A percentile compares a stretch with the other conserved stretches of the same genome.
phyloP scores from a whole-genome alignment of 1,284 basidiomycete genomes.

The Tetrapyrgos nigripes region DNA sequence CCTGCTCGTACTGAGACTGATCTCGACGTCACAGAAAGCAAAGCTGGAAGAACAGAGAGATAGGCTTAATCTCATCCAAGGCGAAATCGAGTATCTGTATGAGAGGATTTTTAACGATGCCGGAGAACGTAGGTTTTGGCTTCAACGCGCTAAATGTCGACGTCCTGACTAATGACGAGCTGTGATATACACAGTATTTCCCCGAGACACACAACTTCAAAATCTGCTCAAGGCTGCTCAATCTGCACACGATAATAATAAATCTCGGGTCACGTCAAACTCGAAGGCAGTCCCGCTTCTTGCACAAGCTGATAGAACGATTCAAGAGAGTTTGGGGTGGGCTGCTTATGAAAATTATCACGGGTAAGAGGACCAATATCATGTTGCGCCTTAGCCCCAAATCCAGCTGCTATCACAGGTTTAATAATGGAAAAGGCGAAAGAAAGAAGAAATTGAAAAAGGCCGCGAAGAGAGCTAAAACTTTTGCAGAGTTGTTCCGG shows the following conservation, averaged over 20 bases:
- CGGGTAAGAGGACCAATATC: slow-evolving; percentile 37
- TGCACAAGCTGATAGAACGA: slow-evolving; percentile 35
- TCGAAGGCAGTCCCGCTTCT: slow-evolving; percentile 44
- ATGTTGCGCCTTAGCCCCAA: slow-evolving; percentile 18
- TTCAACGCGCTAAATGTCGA: neutral
- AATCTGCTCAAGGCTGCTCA: slow-evolving; percentile 20
- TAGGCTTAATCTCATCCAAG: slow-evolving; percentile 33
- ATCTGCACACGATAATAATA: slow-evolving; percentile 38
- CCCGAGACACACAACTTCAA: slow-evolving; percentile 20
- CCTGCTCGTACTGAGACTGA: neutral
- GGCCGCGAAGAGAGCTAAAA: slow-evolving; percentile 40
- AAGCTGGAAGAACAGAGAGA: slow-evolving; percentile 36
- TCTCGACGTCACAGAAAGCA: slow-evolving; percentile 7
- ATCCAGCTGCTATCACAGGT: slow-evolving; percentile 41
- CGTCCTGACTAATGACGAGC: neutral
- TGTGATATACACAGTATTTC: slow-evolving; percentile 14
- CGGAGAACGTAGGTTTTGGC: slow-evolving; percentile 27
- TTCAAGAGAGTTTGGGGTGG: slow-evolving; percentile 44
- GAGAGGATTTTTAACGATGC: slow-evolving; percentile 47
- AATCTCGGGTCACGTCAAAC: slow-evolving; percentile 40
- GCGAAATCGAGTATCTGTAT: slow-evolving; percentile 43
- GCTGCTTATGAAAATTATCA: neutral
- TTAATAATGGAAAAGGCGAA: neutral
- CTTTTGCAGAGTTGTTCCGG: slow-evolving; percentile 39
- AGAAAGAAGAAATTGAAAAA: slow-evolving; percentile 43